Percentiles rank a stretch among this genome's conserved stretches.
Evolutionary conservation across 2,329 filamentous ascomycete genomes (phyloP).

Genomic region (Fusarium setosum): DNA sequence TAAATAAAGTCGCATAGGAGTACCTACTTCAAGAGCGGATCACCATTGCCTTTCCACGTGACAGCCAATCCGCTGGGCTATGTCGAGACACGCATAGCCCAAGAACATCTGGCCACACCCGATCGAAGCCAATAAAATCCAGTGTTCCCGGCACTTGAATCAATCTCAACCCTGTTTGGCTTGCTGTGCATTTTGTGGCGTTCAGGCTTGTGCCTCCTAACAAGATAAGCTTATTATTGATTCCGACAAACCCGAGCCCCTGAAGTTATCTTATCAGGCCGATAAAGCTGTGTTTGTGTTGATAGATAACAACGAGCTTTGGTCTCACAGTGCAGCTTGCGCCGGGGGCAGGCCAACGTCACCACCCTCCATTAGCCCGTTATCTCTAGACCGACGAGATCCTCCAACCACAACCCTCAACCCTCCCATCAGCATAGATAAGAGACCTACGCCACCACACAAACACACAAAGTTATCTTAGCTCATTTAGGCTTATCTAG

Average conservation of each 20-base stretch:
- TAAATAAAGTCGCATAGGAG: no score
- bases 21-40: no score
- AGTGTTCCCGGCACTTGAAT: no score
- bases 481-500: slow-evolving; percentile 25
- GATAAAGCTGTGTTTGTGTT: no score
- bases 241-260: neutral
- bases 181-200: no score
- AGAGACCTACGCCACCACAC: slow-evolving; percentile 15
- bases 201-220: no score
- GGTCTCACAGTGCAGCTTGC: neutral
- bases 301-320: neutral
- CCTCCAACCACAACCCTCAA: neutral
- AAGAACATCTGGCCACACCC: no score
- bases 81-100: no score
- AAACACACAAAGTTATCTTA: slow-evolving; percentile 14
- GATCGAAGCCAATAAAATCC: no score
- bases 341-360: neutral
- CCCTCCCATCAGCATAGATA: slow-evolving; percentile 11
- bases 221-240: neutral
- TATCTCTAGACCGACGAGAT: slow-evolving; percentile 17
- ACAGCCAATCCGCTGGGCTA: no score
- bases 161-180: no score
- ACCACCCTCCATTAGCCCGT: slow-evolving; percentile 11
- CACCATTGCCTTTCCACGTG: no score
- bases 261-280: neutral